Evolutionary conservation across 352 stramenopile species (phyloP).

Genomic region (Phytophthora syringae): DNA sequence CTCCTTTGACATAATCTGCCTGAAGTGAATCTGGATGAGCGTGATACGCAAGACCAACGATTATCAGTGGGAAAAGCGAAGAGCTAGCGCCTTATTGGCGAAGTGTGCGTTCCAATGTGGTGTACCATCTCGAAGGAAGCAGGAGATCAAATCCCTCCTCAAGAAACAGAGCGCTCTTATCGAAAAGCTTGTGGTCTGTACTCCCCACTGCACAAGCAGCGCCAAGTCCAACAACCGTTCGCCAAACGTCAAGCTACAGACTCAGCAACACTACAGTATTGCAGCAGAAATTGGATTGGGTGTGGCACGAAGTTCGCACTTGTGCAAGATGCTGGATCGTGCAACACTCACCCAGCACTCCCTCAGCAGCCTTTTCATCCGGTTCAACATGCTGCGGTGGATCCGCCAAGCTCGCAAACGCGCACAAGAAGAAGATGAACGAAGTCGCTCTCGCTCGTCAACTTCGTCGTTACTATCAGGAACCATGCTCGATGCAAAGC

Average conservation of each 20-base stretch:
- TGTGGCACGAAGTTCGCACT: slow-evolving; percentile 66
- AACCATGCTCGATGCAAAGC: slow-evolving; percentile 20
- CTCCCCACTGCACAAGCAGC: slow-evolving; percentile 14
- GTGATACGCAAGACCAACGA: slow-evolving; percentile 55
- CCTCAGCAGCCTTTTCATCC: slow-evolving; percentile 66
- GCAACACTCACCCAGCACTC: slow-evolving; percentile 78
- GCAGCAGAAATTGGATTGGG: slow-evolving; percentile 36
- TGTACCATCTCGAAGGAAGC: slow-evolving; percentile 61
- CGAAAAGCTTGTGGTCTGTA: slow-evolving; percentile 54
- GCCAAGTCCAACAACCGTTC: slow-evolving; percentile 19
- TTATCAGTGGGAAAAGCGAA: slow-evolving; percentile 54
- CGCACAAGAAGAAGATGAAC: slow-evolving; percentile 40
- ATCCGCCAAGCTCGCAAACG: slow-evolving; percentile 53
- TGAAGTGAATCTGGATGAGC: slow-evolving; percentile 54
- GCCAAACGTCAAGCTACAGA: slow-evolving; percentile 29
- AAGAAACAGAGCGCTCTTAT: slow-evolving; percentile 64
- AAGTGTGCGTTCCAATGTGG: slow-evolving; percentile 53
- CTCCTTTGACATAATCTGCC: slow-evolving; percentile 57
- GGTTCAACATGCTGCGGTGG: slow-evolving; percentile 67
- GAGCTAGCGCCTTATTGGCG: slow-evolving; percentile 71
- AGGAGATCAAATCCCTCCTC: slow-evolving; percentile 60
- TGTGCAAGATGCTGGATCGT: slow-evolving; percentile 70
- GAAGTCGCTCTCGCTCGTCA: slow-evolving; percentile 5
- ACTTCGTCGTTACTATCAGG: slow-evolving; percentile 3
- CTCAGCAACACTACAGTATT: slow-evolving; percentile 18